Percentiles rank a stretch among this genome's conserved stretches.
These are phyloP conservation scores for Panellus pusillus DNA, from an alignment of 768 basidiomycete genomes.

Conservation along the genomic window DNA sequence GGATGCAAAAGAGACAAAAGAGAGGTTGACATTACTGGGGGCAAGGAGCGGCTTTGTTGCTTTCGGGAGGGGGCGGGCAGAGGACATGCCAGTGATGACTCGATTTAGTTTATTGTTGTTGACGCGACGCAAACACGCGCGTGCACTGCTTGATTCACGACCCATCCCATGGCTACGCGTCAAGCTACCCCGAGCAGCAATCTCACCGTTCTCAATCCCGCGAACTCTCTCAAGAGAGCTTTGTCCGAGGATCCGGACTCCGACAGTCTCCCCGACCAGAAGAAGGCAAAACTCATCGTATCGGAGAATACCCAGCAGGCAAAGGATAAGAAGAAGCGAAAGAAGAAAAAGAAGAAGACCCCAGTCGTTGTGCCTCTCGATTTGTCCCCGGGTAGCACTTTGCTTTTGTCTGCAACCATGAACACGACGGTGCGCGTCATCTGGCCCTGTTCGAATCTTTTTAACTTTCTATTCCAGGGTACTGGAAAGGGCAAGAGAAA, in stretches of 20 bases:
- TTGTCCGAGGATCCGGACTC: conserved; percentile 28
- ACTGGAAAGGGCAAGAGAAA: conserved; percentile 43
- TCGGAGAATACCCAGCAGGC: conserved; percentile 24
- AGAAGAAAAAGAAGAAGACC: conserved; percentile 36
- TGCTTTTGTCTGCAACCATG: background rate
- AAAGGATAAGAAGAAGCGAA: conserved; percentile 40
- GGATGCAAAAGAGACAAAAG: conserved; percentile 13
- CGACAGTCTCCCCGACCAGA: conserved; percentile 27
- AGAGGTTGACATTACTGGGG: background rate
- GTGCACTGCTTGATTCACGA: background rate
- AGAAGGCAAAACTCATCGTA: conserved; percentile 32
- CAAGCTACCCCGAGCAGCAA: conserved; percentile 36
- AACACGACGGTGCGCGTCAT: conserved; percentile 22
- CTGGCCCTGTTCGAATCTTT: background rate
- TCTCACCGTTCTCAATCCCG: conserved; percentile 22
- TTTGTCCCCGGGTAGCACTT: background rate
- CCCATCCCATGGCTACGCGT: conserved; percentile 29
- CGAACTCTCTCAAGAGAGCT: conserved; percentile 35
- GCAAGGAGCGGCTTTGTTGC: conserved; percentile 16
- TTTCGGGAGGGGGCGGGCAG: conserved; percentile 4
- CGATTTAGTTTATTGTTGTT: background rate
- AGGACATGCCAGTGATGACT: conserved; percentile 6
- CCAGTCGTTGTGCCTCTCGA: conserved; percentile 30
- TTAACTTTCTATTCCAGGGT: conserved; percentile 20
- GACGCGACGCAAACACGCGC: background rate